Percentiles rank a stretch among this genome's conserved stretches.
These are phyloP conservation scores for Cyberlindnera sargentensis DNA, from an alignment of 805 yeast species.

Conservation along the genomic window DNA sequence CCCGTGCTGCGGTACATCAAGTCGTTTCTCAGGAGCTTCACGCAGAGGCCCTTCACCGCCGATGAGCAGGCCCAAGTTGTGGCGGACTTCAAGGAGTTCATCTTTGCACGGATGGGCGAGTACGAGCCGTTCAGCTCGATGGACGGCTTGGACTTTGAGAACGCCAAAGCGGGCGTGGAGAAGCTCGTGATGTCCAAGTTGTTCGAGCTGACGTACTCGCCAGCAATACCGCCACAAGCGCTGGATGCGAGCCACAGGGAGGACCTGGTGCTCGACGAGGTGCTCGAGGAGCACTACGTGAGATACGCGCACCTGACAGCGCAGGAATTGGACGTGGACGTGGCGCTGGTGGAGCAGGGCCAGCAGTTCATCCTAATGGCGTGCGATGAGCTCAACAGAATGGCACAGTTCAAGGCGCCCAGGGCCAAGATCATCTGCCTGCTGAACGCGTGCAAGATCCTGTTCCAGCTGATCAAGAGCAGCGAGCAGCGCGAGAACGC, in stretches of 20 bases:
- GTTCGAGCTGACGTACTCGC: slow-evolving; percentile 74
- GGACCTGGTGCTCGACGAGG: slow-evolving; percentile 57
- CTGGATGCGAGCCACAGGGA: slow-evolving; percentile 49
- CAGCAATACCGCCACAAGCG: slow-evolving; percentile 43
- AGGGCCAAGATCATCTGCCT: slow-evolving; percentile 90
- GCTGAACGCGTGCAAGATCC: slow-evolving; percentile 85
- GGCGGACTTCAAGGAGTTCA: slow-evolving; percentile 68
- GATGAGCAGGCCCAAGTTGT: slow-evolving; percentile 75
- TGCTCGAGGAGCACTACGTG: slow-evolving; percentile 43
- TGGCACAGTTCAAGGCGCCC: slow-evolving; percentile 84
- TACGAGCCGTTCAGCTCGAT: slow-evolving; percentile 72
- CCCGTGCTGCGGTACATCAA: slow-evolving; percentile 82
- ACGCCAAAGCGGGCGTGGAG: slow-evolving; percentile 87
- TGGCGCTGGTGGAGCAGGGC: slow-evolving; percentile 38
- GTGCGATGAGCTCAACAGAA: slow-evolving; percentile 64
- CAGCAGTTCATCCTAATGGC: slow-evolving; percentile 60
- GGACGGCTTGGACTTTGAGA: slow-evolving; percentile 52
- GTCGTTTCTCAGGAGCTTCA: slow-evolving; percentile 75
- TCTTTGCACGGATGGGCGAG: slow-evolving; percentile 50
- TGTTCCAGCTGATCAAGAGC: slow-evolving; percentile 78
- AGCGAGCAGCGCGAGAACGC: slow-evolving; percentile 69
- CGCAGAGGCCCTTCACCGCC: slow-evolving; percentile 53
- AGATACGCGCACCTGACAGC: slow-evolving; percentile 61
- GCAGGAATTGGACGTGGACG: slow-evolving; percentile 69
- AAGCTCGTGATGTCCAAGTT: slow-evolving; percentile 86